Conservation (phyloP, 1,284 basidiomycete species). For the Lentinula novae-zelandiae region DNA sequence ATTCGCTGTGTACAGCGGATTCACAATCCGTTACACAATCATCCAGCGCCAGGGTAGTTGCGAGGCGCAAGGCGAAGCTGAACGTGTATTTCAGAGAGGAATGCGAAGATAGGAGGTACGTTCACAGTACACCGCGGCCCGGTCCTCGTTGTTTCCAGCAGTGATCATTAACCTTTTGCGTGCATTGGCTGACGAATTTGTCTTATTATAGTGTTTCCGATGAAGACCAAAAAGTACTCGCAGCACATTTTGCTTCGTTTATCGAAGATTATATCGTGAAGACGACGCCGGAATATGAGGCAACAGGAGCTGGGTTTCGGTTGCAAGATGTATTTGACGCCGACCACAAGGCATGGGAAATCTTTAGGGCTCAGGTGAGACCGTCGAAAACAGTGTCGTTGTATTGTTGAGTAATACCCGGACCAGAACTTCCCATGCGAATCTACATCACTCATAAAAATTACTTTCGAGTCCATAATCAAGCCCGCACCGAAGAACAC, state of each 20-base stretch:
- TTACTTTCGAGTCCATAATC: neutral
- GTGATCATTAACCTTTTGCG: too few relatives aligned
- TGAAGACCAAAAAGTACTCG: neutral
- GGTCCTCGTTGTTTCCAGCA: too few relatives aligned
- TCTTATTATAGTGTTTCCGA: neutral
- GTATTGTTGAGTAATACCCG: too few relatives aligned
- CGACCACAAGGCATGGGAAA: neutral
- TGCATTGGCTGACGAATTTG: too few relatives aligned
- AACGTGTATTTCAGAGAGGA: constrained; percentile 5
- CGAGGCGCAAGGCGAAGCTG: neutral
- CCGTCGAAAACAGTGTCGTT: too few relatives aligned
- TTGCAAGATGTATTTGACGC: neutral
- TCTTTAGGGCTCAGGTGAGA: neutral
- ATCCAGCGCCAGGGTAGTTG: neutral
- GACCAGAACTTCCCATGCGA: neutral
- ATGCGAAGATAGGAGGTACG: constrained; percentile 1
- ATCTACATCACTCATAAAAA: neutral
- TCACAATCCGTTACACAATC: neutral
- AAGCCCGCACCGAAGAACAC: neutral
- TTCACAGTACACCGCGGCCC: neutral
- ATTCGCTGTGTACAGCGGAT: neutral
- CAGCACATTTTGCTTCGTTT: neutral
- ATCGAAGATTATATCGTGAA: neutral
- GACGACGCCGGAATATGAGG: neutral
- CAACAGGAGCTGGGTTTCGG: neutral